Conservation (phyloP, 176 grass and related monocot genomes). For the Alopecurus myosuroides region DNA sequence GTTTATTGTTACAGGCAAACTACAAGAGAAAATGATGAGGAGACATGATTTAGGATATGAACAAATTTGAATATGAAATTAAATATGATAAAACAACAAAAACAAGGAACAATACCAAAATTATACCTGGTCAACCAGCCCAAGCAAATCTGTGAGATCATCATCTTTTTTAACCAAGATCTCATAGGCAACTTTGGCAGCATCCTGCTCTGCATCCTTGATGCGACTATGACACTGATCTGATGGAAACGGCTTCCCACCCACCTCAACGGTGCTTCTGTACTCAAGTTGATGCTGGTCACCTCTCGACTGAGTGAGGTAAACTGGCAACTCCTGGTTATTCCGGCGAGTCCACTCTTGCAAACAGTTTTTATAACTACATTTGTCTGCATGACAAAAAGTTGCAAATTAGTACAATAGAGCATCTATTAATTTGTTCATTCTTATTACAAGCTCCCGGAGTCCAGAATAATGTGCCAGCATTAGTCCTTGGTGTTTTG, state of each 20-base stretch:
- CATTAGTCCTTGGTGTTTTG: not conserved
- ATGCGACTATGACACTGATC: no score
- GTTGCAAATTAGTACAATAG: not conserved
- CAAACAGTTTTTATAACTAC: no score
- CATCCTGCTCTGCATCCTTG: no score
- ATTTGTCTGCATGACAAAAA: slow-evolving; percentile 31
- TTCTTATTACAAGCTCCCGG: not conserved
- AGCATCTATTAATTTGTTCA: slow-evolving; percentile 1
- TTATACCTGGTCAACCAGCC: slow-evolving; percentile 44
- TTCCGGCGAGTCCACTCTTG: no score
- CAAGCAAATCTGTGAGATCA: not conserved
- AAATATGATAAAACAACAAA: slow-evolving; percentile 13
- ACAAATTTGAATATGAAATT: not conserved
- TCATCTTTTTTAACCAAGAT: no score
- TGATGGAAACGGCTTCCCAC: no score
- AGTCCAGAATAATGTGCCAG: slow-evolving; percentile 1
- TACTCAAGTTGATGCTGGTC: no score
- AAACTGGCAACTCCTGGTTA: no score
- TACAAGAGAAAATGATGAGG: not conserved
- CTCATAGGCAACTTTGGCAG: no score
- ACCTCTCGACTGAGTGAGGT: no score
- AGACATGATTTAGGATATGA: not conserved
- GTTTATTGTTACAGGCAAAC: not conserved
- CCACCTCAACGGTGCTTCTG: no score
- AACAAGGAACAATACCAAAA: not conserved